A percentile compares a stretch with the other conserved stretches of the same genome.
These are phyloP conservation scores for Exophiala spinifera DNA, from an alignment of 2,329 filamentous ascomycete species.

Conservation along the genomic window DNA sequence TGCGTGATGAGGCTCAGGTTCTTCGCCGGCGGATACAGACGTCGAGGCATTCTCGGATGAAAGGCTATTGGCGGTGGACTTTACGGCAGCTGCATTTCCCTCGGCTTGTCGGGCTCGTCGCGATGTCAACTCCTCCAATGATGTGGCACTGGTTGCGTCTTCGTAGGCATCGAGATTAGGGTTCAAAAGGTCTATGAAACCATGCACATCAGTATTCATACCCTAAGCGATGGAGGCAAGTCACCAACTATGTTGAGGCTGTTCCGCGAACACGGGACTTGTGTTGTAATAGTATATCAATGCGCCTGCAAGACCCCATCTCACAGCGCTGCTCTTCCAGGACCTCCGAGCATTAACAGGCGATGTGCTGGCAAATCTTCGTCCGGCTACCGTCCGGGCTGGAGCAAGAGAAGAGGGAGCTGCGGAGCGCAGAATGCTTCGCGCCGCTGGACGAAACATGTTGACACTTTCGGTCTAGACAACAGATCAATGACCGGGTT, in stretches of 20 bases:
- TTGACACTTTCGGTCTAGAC: not conserved
- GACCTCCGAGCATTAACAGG: constrained; percentile 65
- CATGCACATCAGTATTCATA: constrained; percentile 3
- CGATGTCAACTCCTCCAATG: constrained; percentile 26
- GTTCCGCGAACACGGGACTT: constrained; percentile 79
- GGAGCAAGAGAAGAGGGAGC: constrained; percentile 18
- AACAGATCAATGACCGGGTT: not conserved
- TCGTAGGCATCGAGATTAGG: constrained; percentile 24
- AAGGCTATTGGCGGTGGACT: constrained; percentile 22
- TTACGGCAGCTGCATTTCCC: constrained; percentile 53
- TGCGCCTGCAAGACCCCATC: constrained; percentile 73
- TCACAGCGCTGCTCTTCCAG: constrained; percentile 72
- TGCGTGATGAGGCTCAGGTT: constrained; percentile 25
- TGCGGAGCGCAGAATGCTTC: constrained; percentile 41
- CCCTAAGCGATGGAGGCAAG: not conserved
- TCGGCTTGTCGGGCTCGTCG: constrained; percentile 32
- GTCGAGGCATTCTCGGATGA: constrained; percentile 23
- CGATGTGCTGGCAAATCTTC: constrained; percentile 56
- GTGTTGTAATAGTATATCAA: constrained; percentile 95
- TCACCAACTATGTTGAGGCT: constrained; percentile 63
- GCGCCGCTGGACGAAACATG: constrained; percentile 54
- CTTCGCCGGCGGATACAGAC: constrained; percentile 13
- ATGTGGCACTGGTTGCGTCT: constrained; percentile 17
- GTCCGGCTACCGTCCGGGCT: constrained; percentile 12
- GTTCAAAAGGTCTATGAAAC: constrained; percentile 26